phyloP scores from a whole-genome alignment of 495 filamentous ascomycete species.

The Annulohypoxylon nitens region DNA sequence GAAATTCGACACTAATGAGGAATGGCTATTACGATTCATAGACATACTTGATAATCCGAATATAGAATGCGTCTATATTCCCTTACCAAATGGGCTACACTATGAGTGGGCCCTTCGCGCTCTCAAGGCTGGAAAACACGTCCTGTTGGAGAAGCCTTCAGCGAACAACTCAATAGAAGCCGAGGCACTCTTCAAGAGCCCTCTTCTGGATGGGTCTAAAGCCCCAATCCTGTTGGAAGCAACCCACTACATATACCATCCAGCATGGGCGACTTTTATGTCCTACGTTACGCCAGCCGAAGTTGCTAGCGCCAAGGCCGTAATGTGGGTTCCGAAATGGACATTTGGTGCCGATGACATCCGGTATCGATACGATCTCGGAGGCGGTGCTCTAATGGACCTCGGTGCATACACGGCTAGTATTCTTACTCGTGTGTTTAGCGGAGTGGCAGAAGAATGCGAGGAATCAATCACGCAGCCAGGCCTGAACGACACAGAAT shows the following conservation, averaged over 20 bases:
- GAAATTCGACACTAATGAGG: background rate
- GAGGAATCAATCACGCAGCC: conserved; percentile 51
- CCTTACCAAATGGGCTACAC: conserved; percentile 66
- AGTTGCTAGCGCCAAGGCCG: conserved; percentile 54
- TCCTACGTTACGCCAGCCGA: conserved; percentile 56
- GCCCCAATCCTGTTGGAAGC: conserved; percentile 70
- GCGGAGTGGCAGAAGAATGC: conserved; percentile 55
- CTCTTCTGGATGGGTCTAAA: conserved; percentile 45
- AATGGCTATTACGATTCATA: conserved; percentile 19
- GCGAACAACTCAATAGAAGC: conserved; percentile 65
- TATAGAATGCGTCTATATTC: conserved; percentile 66
- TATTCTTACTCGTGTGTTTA: conserved; percentile 57
- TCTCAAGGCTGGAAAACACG: conserved; percentile 68
- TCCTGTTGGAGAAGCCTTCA: conserved; percentile 70
- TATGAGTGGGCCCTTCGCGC: conserved; percentile 66
- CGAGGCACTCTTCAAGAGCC: conserved; percentile 59
- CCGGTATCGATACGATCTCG: conserved; percentile 66
- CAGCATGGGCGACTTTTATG: conserved; percentile 65
- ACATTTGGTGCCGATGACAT: conserved; percentile 63
- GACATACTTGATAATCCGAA: conserved; percentile 65
- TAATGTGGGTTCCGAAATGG: conserved; percentile 48
- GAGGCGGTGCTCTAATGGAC: conserved; percentile 72
- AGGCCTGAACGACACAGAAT: conserved; percentile 48
- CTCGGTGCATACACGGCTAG: conserved; percentile 65
- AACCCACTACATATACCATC: conserved; percentile 69